Conservation (phyloP, 169 alveolate genomes). For the Eimeria zaria region DNA sequence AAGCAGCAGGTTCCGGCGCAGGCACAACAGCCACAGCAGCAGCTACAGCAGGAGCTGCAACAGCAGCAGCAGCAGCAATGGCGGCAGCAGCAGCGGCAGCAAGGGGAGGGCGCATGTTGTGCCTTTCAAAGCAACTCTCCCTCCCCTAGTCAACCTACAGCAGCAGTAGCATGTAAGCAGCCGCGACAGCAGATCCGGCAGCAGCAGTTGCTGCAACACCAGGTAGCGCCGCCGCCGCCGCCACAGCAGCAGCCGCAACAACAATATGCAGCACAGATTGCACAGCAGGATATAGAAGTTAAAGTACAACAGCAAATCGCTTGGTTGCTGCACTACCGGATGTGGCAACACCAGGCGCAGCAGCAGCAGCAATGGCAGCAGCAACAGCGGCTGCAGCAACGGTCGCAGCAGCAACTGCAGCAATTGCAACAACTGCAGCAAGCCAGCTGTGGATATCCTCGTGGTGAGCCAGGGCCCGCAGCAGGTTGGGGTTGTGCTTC, state of each 20-base stretch:
- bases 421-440: conserved; percentile 56
- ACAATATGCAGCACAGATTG: background rate
- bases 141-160: background rate
- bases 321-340: conserved; percentile 30
- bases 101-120: background rate
- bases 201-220: background rate
- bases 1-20: background rate
- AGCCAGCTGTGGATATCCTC: background rate
- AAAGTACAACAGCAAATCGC: conserved; percentile 28
- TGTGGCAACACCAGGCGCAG: conserved; percentile 51
- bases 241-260: conserved; percentile 22
- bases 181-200: conserved; percentile 5
- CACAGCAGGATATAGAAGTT: conserved; percentile 11
- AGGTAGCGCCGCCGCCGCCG: too few species aligned
- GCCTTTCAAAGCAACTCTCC: background rate
- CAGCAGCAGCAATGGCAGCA: conserved; percentile 51
- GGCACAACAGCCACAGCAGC: background rate
- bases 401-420: conserved; percentile 25
- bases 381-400: conserved; percentile 11
- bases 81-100: background rate
- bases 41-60: background rate
- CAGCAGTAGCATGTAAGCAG: conserved; percentile 11
- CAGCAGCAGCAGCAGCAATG: background rate
- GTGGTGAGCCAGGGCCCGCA: background rate
- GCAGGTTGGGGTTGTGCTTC: conserved; percentile 16